Evolutionary conservation across 371 early-diverging fungal species (phyloP).

Genomic region (Actinomortierella ambigua): DNA sequence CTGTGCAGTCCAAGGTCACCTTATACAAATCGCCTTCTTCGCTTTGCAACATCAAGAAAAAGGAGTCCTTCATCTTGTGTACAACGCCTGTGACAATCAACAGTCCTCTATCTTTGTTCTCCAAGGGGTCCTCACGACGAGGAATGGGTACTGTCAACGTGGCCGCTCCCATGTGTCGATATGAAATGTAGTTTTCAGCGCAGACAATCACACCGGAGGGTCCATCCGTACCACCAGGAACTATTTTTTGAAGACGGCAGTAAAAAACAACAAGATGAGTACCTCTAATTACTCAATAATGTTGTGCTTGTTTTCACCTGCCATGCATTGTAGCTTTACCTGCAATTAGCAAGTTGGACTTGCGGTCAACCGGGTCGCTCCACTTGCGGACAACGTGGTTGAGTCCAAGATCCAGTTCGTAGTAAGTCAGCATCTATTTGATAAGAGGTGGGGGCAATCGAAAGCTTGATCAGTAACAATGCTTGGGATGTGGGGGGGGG

Average conservation of each 20-base stretch:
- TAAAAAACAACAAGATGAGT: background rate
- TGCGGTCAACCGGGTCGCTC: constrained; percentile 80
- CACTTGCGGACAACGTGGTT: constrained; percentile 97
- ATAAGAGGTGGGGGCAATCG: background rate
- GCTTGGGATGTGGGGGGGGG: too few relatives aligned
- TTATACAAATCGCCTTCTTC: constrained; percentile 97
- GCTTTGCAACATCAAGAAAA: constrained; percentile 91
- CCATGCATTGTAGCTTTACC: constrained; percentile 44
- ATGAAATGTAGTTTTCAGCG: constrained; percentile 87
- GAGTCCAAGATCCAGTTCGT: constrained; percentile 97
- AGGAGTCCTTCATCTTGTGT: constrained; percentile 88
- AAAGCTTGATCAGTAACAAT: background rate
- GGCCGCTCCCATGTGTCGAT: constrained; percentile 76
- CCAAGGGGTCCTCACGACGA: constrained; percentile 75
- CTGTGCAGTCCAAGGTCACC: constrained; percentile 83
- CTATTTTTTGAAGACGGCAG: constrained; percentile 27
- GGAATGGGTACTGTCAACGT: constrained; percentile 85
- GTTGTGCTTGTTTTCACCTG: too few relatives aligned
- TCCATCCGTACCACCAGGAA: constrained; percentile 94
- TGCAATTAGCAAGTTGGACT: constrained; percentile 83
- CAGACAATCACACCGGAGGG: constrained; percentile 97
- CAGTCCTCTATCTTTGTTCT: constrained; percentile 67
- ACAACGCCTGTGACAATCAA: constrained; percentile 85
- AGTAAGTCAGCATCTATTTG: constrained; percentile 78
- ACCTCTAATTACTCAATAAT: background rate